Conservation (phyloP, 495 filamentous ascomycete genomes). For the Lasiosphaeria ovina region DNA sequence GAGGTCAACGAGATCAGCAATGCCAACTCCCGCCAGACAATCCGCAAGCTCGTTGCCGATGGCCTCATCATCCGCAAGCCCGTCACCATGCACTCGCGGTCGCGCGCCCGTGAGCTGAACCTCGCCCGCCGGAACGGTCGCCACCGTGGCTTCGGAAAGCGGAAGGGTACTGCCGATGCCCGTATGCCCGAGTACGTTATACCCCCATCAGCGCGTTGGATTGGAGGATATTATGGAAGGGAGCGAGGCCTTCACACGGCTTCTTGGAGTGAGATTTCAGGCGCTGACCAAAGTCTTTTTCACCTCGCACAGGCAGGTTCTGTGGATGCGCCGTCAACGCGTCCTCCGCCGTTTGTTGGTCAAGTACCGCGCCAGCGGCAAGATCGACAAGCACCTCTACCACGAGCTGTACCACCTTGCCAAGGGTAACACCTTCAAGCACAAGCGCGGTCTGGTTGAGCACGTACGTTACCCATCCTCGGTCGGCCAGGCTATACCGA, state of each 20-base stretch:
- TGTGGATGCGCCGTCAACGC: conserved; percentile 99
- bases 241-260: not conserved
- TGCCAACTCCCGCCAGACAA: conserved; percentile 99
- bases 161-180: conserved; percentile 99
- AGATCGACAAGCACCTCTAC: conserved; percentile 99
- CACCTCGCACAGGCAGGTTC: conserved; percentile 67
- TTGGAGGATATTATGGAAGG: not conserved
- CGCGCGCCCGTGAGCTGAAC: conserved; percentile 86
- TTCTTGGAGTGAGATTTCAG: conserved; percentile 9
- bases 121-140: conserved; percentile 86
- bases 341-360: conserved; percentile 97
- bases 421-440: conserved; percentile 99
- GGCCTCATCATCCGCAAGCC: conserved; percentile 99
- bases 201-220: not conserved
- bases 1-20: conserved; percentile 99
- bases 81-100: conserved; percentile 98
- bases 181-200: conserved; percentile 92
- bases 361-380: conserved; percentile 98
- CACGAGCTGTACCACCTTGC: conserved; percentile 98
- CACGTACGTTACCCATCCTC: conserved; percentile 71
- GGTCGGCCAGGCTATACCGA: not conserved
- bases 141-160: conserved; percentile 99
- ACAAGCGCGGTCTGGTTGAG: conserved; percentile 99
- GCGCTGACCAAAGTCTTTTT: conserved; percentile 29
- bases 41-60: conserved; percentile 99